phyloP scores from a whole-genome alignment of 306 rosid genomes.

The cucumber (Cucumis sativus) region Cucumber_9930_V3 NC_026656.2:24141001-24141500 shows the following conservation, averaged over 20 bases:
- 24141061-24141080: background rate
- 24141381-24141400: conserved; percentile 77
- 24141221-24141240: background rate
- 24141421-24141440: conserved; percentile 62
- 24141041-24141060: too few species aligned
- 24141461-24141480: conserved; percentile 73
- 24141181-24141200: background rate
- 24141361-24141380: conserved; percentile 44
- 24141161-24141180: background rate
- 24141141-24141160: background rate
- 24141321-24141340: conserved; percentile 53
- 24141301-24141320: conserved; percentile 59
- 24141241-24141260: conserved; percentile 5
- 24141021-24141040: too few species aligned
- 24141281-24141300: conserved; percentile 63
- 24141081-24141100: background rate
- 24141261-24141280: conserved; percentile 43
- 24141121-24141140: background rate
- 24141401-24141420: conserved; percentile 73
- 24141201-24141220: background rate
- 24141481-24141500: conserved; percentile 58
- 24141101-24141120: background rate
- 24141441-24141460: conserved; percentile 96
- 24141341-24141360: conserved; percentile 62
- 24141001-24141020: too few species aligned